phyloP scores from a whole-genome alignment of 352 stramenopile genomes.

The Globisporangium abappressorium region DNA sequence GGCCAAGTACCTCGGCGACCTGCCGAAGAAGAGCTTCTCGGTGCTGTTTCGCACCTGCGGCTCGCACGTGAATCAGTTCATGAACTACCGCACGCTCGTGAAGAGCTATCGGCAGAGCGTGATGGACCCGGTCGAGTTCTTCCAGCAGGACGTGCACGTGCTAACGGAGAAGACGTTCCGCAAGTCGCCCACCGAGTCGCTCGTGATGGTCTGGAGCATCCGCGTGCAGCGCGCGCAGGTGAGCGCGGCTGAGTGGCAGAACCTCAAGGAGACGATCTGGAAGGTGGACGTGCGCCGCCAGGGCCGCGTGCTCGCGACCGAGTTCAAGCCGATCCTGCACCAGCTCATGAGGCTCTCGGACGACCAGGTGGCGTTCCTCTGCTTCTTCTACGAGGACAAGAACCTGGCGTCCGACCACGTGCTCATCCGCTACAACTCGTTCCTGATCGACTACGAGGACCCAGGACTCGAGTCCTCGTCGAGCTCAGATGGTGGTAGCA shows the following conservation, averaged over 20 bases:
- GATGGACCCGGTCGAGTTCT: constrained; percentile 55
- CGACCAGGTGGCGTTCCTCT: constrained; percentile 65
- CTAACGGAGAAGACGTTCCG: constrained; percentile 39
- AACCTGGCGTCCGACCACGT: constrained; percentile 52
- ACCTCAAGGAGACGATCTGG: constrained; percentile 57
- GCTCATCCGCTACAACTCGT: constrained; percentile 67
- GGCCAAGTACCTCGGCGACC: constrained; percentile 53
- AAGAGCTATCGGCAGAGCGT: constrained; percentile 62
- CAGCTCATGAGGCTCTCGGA: constrained; percentile 45
- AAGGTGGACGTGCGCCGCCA: constrained; percentile 42
- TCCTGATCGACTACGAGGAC: constrained; percentile 73
- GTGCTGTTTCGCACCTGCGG: constrained; percentile 65
- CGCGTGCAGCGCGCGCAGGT: constrained; percentile 53
- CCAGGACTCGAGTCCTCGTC: constrained; percentile 37
- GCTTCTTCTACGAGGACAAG: constrained; percentile 78
- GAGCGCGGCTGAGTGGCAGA: constrained; percentile 29
- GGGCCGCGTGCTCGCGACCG: constrained; percentile 42
- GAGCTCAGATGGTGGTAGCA: constrained; percentile 6
- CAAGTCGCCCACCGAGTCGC: constrained; percentile 65
- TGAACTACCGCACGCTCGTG: constrained; percentile 68
- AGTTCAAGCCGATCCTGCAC: constrained; percentile 50
- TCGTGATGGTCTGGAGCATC: constrained; percentile 71
- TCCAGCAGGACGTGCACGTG: constrained; percentile 39
- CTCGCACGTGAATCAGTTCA: constrained; percentile 60
- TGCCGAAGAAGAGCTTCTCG: constrained; percentile 50